Conservation (phyloP, 108 stramenopile species). For the Skeletonema potamos region DNA sequence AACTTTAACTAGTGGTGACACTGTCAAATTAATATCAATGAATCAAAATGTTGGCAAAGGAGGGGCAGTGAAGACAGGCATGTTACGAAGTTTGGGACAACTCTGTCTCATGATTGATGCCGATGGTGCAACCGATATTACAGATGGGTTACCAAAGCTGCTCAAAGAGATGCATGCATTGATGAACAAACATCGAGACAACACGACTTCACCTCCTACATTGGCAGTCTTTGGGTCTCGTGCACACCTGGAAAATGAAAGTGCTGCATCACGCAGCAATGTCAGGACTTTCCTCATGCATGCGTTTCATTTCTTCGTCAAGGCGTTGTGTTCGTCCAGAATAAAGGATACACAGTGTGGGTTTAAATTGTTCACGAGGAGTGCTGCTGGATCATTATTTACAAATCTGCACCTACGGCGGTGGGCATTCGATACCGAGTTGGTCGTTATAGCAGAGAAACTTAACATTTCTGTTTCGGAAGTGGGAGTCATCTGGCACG, state of each 20-base stretch:
- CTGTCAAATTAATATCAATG: slow-evolving; percentile 50
- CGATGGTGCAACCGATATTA: slow-evolving; percentile 85
- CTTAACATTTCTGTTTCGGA: slow-evolving; percentile 52
- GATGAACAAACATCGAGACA: not conserved
- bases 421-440: slow-evolving; percentile 88
- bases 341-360: slow-evolving; percentile 88
- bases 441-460: slow-evolving; percentile 59
- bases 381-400: slow-evolving; percentile 54
- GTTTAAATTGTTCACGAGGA: slow-evolving; percentile 71
- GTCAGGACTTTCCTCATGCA: slow-evolving; percentile 74
- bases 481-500: slow-evolving; percentile 82
- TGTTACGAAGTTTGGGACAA: slow-evolving; percentile 55
- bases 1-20: slow-evolving; percentile 30
- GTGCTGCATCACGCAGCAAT: slow-evolving; percentile 54
- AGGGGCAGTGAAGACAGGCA: slow-evolving; percentile 78
- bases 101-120: slow-evolving; percentile 82
- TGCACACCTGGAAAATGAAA: slow-evolving; percentile 65
- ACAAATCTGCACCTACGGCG: slow-evolving; percentile 67
- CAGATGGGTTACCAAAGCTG: slow-evolving; percentile 59
- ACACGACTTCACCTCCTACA: slow-evolving; percentile 8
- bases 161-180: slow-evolving; percentile 35
- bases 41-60: slow-evolving; percentile 63
- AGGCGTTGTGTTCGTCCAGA: slow-evolving; percentile 47
- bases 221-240: slow-evolving; percentile 75
- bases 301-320: slow-evolving; percentile 79